Conservation (phyloP, 305 asterid species). For the Andrographis paniculata region DNA sequence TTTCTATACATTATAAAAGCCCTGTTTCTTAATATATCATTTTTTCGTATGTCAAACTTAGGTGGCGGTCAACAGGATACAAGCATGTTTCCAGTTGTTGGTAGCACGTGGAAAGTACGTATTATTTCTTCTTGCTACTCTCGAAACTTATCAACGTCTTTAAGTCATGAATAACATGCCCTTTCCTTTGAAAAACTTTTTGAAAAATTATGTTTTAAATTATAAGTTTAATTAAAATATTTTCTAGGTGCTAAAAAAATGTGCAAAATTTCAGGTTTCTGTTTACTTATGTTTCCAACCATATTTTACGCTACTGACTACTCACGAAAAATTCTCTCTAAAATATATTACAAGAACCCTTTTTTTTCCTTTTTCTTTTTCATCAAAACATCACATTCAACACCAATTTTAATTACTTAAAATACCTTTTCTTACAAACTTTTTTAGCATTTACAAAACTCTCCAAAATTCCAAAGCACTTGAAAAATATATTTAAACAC, state of each 20-base stretch:
- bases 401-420: too few species aligned
- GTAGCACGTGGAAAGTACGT: conserved; percentile 88
- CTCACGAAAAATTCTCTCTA: too few species aligned
- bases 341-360: too few species aligned
- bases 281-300: conserved; percentile 18
- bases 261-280: conserved; percentile 8
- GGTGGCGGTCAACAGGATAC: conserved; percentile 70
- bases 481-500: too few species aligned
- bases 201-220: too few species aligned
- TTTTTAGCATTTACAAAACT: too few species aligned
- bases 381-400: too few species aligned
- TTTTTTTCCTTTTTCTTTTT: too few species aligned
- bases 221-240: conserved; percentile 11
- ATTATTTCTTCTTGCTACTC: conserved; percentile 7
- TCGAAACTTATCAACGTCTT: conserved; percentile 8
- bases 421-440: too few species aligned
- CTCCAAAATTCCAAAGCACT: too few species aligned
- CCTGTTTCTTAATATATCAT: conserved; percentile 12
- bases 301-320: too few species aligned
- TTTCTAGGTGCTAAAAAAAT: neutral
- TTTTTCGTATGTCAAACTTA: conserved; percentile 18
- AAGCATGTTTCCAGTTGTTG: conserved; percentile 78
- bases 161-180: conserved; percentile 3
- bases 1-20: neutral
- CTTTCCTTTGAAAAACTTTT: conserved; percentile 3